Evolutionary conservation across 2,329 filamentous ascomycete genomes (phyloP), one percentile per base, ranked within the genome.

Genomic region (Pyrenophora tritici-repentis): DNA sequence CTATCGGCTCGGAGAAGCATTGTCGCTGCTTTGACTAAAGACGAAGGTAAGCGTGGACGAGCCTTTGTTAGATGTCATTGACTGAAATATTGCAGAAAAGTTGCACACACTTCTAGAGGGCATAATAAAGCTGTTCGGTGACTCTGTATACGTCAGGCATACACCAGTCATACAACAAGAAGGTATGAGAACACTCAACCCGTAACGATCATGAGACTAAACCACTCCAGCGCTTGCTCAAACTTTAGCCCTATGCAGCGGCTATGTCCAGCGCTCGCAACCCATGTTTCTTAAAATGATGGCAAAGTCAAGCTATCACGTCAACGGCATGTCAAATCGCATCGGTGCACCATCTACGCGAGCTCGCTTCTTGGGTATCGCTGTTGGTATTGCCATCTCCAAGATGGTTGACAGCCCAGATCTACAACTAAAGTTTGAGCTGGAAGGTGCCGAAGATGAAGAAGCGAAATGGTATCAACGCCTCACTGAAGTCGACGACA

Each of bases 121-220:
- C 65, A 83, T 81, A 41, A 76, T 96, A 41, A 78, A 78, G 33
- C 83, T 88, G 41, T 96, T 97, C 71, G 90, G 90, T 1, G 92
- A 97, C 63, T 85, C 88, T 42, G 78, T 97, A 9, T 96, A 91
- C 65, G 91, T 97, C 61, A 89, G 85, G 50, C 91, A 97, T 72
- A 84, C 88, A 0, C 87, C 92, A 4, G 83, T 89, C n/a, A 68
- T 94, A 33, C 89, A 92, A 65, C 94, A 99, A 80, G 90, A 97
- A 81, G 88, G 91, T 89, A 75, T 37, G 50, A 20, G 6, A n/a
- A 10, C 20, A 16, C 16, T 29, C 16, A 2, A 4, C 9, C 18
- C 12, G 13, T n/a, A 33, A 10, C 1, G 16, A 13, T 2, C 2
- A 7, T 9, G 3, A 71, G 49, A 72, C 63, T 63, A 18, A 60